These are phyloP conservation scores for Leptodermis oblonga DNA, from an alignment of 257 asterid species.

Conservation along the genomic window DNA sequence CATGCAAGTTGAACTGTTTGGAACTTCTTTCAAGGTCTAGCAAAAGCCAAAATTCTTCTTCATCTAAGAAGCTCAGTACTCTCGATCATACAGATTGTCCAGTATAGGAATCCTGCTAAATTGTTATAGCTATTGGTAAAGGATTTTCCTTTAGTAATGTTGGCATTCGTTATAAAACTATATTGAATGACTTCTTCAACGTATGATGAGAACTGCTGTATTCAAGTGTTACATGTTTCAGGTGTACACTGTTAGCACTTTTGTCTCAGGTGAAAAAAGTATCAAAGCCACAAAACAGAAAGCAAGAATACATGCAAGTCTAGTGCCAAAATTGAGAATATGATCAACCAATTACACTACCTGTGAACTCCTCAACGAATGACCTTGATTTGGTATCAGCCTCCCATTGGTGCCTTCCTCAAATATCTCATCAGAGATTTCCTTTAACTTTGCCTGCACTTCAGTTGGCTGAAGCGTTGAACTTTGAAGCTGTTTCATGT, in stretches of 20 bases:
- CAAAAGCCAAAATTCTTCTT: background rate
- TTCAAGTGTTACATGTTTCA: background rate
- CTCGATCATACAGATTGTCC: background rate
- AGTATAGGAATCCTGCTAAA: background rate
- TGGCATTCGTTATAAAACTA: background rate
- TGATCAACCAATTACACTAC: conserved; percentile 30
- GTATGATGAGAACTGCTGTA: background rate
- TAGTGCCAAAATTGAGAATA: too few species aligned
- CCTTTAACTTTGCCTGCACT: conserved; percentile 82
- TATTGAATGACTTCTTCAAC: background rate
- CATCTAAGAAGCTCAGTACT: background rate
- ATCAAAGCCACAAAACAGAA: background rate
- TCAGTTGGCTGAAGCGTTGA: conserved; percentile 68
- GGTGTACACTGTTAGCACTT: background rate
- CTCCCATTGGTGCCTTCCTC: conserved; percentile 43
- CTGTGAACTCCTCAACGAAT: conserved; percentile 49
- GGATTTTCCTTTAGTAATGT: background rate
- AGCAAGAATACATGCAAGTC: background rate
- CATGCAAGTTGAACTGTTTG: background rate
- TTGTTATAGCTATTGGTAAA: background rate
- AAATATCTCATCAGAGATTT: conserved; percentile 69
- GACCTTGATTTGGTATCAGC: conserved; percentile 26
- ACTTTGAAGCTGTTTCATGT: conserved; percentile 80
- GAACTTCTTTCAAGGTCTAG: background rate
- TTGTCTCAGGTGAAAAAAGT: background rate